Evolutionary conservation across 179 eudicot genomes (phyloP).

Genomic region (Silene noctiflora): DNA sequence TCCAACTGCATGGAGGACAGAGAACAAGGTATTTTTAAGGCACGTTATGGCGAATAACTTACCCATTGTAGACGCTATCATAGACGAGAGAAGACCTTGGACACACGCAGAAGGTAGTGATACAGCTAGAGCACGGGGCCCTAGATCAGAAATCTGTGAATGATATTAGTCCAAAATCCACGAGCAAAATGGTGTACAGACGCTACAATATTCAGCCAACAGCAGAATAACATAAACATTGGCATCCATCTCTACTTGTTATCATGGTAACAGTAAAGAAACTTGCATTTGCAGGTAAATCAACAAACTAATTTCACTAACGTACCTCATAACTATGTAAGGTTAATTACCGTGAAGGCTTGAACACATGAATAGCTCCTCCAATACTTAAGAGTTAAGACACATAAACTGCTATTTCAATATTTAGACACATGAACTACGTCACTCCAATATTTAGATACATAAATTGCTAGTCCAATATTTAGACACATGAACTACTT

Average conservation of each 20-base stretch:
- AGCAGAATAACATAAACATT: not conserved
- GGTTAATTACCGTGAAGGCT: too few species aligned
- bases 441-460: too few species aligned
- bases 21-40: not conserved
- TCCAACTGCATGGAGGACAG: not conserved
- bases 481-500: too few species aligned
- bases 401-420: too few species aligned
- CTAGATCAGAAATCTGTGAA: constrained; percentile 32
- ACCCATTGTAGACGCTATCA: constrained; percentile 43
- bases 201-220: not conserved
- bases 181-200: not conserved
- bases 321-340: too few species aligned
- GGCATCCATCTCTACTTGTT: not conserved
- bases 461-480: too few species aligned
- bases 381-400: too few species aligned
- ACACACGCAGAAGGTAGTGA: constrained; percentile 36
- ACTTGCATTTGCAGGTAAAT: not conserved
- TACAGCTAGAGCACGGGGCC: constrained; percentile 36
- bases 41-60: not conserved
- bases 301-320: too few species aligned
- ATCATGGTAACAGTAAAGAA: not conserved
- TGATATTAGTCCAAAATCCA: constrained; percentile 2
- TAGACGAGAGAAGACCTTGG: constrained; percentile 34
- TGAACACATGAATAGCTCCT: too few species aligned
- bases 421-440: too few species aligned